These are phyloP conservation scores for Fusarium sp. DNA, from an alignment of 2,329 filamentous ascomycete species.

Conservation along the genomic window DNA sequence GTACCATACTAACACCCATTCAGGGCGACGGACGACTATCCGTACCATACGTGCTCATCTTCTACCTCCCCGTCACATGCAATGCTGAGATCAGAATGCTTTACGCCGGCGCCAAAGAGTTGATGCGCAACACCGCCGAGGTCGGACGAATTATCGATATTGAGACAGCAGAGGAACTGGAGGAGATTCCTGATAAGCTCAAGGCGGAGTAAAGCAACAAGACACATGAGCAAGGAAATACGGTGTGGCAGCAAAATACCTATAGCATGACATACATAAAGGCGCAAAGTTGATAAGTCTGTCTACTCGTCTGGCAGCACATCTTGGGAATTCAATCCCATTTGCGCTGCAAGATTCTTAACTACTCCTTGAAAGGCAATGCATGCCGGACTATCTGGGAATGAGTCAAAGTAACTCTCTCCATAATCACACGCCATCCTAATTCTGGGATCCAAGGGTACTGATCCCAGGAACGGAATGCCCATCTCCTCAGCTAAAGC, in stretches of 20 bases:
- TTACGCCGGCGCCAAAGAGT: conserved; percentile 94
- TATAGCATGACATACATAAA: conserved; percentile 38
- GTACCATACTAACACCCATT: conserved; percentile 25
- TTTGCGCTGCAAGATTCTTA: conserved; percentile 72
- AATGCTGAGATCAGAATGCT: conserved; percentile 90
- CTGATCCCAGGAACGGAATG: conserved; percentile 88
- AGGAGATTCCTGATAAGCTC: conserved; percentile 79
- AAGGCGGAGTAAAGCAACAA: conserved; percentile 27
- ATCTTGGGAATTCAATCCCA: conserved; percentile 70
- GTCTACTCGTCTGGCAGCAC: conserved; percentile 55
- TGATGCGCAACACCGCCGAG: conserved; percentile 93
- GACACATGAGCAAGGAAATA: neutral
- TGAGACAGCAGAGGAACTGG: conserved; percentile 80
- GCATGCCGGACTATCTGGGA: conserved; percentile 92
- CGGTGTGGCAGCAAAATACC: conserved; percentile 1
- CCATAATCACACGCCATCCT: conserved; percentile 97
- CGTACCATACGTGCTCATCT: conserved; percentile 93
- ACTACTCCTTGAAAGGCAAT: conserved; percentile 85
- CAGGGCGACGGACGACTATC: conserved; percentile 84
- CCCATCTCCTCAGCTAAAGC: conserved; percentile 85
- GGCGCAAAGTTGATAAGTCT: conserved; percentile 16
- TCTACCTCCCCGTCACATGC: conserved; percentile 93
- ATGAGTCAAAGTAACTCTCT: conserved; percentile 95
- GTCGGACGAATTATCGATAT: conserved; percentile 91
- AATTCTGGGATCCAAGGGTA: conserved; percentile 92